Evolutionary conservation across 73 alveolate species (phyloP), one percentile per base, ranked within the genome.

Genomic region (Tetrahymena elliotti): DNA sequence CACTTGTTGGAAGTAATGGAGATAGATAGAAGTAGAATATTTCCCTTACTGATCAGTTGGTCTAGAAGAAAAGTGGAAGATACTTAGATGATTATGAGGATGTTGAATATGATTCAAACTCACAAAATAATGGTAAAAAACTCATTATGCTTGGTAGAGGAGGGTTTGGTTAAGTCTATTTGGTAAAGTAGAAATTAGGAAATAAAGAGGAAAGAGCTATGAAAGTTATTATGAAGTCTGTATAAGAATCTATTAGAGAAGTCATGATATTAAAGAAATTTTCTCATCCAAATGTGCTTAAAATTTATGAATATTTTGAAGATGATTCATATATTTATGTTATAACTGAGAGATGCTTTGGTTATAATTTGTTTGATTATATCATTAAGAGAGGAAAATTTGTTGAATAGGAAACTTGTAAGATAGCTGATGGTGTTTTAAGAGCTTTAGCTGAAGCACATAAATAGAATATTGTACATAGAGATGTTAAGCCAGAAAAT

Each of bases 401-500:
- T 88, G 35, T 83, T 20, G 96, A 94, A 52, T 39, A 53, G 20
- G 96, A 94, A 35, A 84, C 93, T 4, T 68, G 93, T n/a, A 94
- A 88, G 53, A 94, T 94, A 33, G 93, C 93, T 94, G 52, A 94
- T 83, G 93, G 93, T 24, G 54, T 94, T 33, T 47, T 94, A 22
- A 82, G 93, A 27, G 93, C 96, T 12, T 41, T 94, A 16, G 93
- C 68, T 38, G 93, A 84, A 68, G 96, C 96, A 24, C 96, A 94
- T 52, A 41, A 52, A 33, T 35, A 94, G 16, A 84, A 94, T 47
- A 52, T 94, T 16, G 95, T 94, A n/a, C 96, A 94, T 35, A 88
- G 96, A 94, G 96, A 94, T 35, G 93, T 94, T 54, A 94, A 94
- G 35, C 96, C 95, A 9, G 96, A 94, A 83, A 94, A 94, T 88